Evolutionary conservation across 805 yeast species (phyloP), one percentile per base, ranked within the genome.

Genomic region (Candida tibetensis): DNA sequence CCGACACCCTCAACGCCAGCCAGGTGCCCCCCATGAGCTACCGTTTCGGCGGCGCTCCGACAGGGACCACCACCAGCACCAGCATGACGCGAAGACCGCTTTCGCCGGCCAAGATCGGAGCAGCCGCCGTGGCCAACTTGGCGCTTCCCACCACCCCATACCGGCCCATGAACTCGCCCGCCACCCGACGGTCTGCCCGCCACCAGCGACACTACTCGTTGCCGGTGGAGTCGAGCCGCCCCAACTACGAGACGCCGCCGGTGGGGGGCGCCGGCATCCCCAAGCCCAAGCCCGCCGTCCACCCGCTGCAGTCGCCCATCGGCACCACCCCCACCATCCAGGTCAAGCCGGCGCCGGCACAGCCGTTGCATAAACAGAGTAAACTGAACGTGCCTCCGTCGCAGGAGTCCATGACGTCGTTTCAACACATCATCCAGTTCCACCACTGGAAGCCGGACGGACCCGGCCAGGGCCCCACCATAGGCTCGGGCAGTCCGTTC

Each of bases 51-150:
- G 55, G 62, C 27, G 49, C 57, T n/a, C 34, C 52, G 10, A 26
- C 46, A 5, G 30, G 38, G 3, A 28, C 46, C 27, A 30, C 41
- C 18, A 27, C 41, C 39, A 28, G 34, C 32, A 36, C 28, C 12
- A 10, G 17, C 17, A 12, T 38, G 6, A 17, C 42, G 6, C 42
- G 61, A 43, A 58, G 81, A 43, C 77, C 82, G 13, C 57, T 72
- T 21, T 79, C 86, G 1, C 89, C 89, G 0, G 84, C 87, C 1
- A 79, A 78, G 48, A 71, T 81, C 8, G 90, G 90, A 1, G 88
- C 88, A 1, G 75, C 72, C 16, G 87, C 88, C 1, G 85, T 82
- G 1, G 82, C 86, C 15, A 60, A 54, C 46, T 45, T 66, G 28
- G 58, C 68, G 5, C 54, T 60, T 13, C 73, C 72, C 10, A 51